A percentile compares a stretch with the other conserved stretches of the same genome.
Conservation (phyloP, 257 asterid genomes). For the Osmanthus fragrans region DNA sequence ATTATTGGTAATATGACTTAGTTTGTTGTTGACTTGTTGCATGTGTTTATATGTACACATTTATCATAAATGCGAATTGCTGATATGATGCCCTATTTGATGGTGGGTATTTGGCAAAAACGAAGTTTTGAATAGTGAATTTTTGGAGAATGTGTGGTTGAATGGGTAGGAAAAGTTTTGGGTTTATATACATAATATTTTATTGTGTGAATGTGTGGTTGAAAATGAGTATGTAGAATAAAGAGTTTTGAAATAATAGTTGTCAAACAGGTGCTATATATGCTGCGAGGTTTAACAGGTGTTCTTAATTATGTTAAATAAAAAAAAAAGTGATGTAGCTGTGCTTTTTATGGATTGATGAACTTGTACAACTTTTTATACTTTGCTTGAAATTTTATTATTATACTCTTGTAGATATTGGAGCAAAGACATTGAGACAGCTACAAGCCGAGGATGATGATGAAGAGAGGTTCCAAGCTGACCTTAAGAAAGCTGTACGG, state of each 20-base stretch:
- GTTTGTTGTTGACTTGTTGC: slow-evolving; percentile 8
- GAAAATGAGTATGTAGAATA: too few species aligned
- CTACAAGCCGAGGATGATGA: slow-evolving; percentile 80
- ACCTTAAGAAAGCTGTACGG: slow-evolving; percentile 81
- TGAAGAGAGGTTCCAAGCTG: slow-evolving; percentile 94
- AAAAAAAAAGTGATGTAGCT: slow-evolving; percentile 1
- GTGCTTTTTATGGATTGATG: background rate
- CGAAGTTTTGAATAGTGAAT: too few species aligned
- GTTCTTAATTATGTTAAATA: slow-evolving; percentile 3
- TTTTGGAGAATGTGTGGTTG: too few species aligned
- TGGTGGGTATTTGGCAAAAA: too few species aligned
- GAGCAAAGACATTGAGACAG: slow-evolving; percentile 62
- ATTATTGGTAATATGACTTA: background rate
- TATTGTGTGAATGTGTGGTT: too few species aligned
- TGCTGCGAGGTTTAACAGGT: background rate
- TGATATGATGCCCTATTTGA: background rate
- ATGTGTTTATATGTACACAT: slow-evolving; percentile 2
- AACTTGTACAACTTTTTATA: slow-evolving; percentile 15
- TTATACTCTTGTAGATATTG: slow-evolving; percentile 41
- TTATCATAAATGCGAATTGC: background rate
- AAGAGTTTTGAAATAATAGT: too few species aligned
- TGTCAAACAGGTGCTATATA: background rate
- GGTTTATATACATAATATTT: too few species aligned
- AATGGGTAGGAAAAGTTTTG: too few species aligned
- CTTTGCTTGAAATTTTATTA: slow-evolving; percentile 23